These are phyloP conservation scores for Penicillium sp. DNA, from an alignment of 2,329 filamentous ascomycete genomes.

Conservation along the genomic window DNA sequence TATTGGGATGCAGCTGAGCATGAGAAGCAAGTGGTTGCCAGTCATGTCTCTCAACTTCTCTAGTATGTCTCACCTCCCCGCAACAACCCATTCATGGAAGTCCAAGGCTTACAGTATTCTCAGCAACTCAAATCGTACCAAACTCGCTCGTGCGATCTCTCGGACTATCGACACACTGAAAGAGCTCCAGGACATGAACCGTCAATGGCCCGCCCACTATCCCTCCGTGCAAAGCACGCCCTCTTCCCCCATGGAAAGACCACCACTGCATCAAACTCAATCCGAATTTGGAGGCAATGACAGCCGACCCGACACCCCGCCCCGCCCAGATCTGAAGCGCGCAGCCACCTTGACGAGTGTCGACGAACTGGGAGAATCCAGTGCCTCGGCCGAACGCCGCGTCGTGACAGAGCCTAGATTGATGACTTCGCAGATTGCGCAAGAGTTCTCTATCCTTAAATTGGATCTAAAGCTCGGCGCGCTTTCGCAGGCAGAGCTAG, in stretches of 20 bases:
- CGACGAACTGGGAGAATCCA: constrained; percentile 65
- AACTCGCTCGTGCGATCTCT: constrained; percentile 83
- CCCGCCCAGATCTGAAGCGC: constrained; percentile 58
- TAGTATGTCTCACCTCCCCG: constrained; percentile 51
- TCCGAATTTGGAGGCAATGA: constrained; percentile 32
- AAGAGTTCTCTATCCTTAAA: constrained; percentile 94
- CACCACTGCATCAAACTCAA: constrained; percentile 35
- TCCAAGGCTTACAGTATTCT: constrained; percentile 19
- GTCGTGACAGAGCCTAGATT: constrained; percentile 70
- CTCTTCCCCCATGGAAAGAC: constrained; percentile 32
- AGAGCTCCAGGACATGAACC: constrained; percentile 82
- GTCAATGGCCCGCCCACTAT: constrained; percentile 91
- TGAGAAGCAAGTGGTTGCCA: constrained; percentile 67
- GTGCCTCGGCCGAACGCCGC: constrained; percentile 64
- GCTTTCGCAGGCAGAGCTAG: constrained; percentile 81
- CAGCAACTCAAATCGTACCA: constrained; percentile 79
- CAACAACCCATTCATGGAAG: background rate
- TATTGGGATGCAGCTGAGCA: constrained; percentile 49
- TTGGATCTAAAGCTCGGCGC: constrained; percentile 87
- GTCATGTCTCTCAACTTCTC: constrained; percentile 86
- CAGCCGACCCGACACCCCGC: constrained; percentile 28
- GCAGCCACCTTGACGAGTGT: constrained; percentile 70
- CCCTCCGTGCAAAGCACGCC: constrained; percentile 57
- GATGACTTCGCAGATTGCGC: constrained; percentile 85
- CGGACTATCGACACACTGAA: constrained; percentile 80